Percentiles rank a stretch among this genome's conserved stretches.
These are phyloP conservation scores for Cladophialophora carrionii DNA, from an alignment of 2,329 filamentous ascomycete genomes.

Conservation along the genomic window DNA sequence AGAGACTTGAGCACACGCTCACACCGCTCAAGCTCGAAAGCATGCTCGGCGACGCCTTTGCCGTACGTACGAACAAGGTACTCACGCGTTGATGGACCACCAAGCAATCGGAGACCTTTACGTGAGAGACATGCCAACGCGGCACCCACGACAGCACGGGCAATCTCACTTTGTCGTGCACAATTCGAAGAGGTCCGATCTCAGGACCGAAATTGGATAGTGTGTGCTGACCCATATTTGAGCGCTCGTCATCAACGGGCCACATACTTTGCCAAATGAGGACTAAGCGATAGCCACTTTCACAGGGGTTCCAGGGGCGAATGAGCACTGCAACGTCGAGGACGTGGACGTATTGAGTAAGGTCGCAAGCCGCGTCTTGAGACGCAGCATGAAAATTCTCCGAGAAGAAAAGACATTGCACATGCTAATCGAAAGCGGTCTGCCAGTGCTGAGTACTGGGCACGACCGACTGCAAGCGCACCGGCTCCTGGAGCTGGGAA, in stretches of 20 bases:
- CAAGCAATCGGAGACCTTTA: not conserved
- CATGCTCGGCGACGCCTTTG: not conserved
- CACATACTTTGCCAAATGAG: slow-evolving; percentile 4
- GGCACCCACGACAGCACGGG: not conserved
- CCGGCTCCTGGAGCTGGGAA: not conserved
- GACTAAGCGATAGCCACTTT: slow-evolving; percentile 21
- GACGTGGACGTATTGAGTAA: not conserved
- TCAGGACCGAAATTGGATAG: slow-evolving; percentile 10
- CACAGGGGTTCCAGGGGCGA: slow-evolving; percentile 3
- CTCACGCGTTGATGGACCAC: not conserved
- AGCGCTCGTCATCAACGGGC: not conserved
- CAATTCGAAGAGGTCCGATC: not conserved
- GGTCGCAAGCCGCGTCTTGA: not conserved
- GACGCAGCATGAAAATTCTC: slow-evolving; percentile 7
- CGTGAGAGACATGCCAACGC: not conserved
- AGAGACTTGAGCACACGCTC: slow-evolving; percentile 11
- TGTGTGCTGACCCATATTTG: not conserved
- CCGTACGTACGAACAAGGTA: not conserved
- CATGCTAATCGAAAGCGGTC: not conserved
- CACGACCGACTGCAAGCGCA: not conserved
- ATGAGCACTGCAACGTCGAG: slow-evolving; percentile 1
- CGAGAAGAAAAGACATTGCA: slow-evolving; percentile 7
- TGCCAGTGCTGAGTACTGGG: not conserved
- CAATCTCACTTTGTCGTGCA: not conserved
- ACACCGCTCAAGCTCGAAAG: slow-evolving; percentile 12